Conservation (phyloP, 768 basidiomycete genomes). For the Auriculariales sp. region DNA sequence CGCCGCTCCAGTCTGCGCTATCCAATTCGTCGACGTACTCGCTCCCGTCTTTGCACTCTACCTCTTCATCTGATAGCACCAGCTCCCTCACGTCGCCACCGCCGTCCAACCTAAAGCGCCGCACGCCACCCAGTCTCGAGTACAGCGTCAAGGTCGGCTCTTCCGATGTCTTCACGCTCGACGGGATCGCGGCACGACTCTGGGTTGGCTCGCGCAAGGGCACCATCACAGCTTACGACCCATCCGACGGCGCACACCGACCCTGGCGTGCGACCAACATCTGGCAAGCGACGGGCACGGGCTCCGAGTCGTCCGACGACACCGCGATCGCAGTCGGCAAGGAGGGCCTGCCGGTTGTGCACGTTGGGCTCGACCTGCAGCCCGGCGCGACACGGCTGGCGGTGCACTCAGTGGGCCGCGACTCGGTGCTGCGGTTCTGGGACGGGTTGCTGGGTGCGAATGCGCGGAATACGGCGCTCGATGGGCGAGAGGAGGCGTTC, state of each 20-base stretch:
- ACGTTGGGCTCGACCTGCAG: neutral
- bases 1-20: slow-evolving; percentile 8
- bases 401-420: slow-evolving; percentile 63
- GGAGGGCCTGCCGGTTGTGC: slow-evolving; percentile 20
- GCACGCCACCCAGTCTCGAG: slow-evolving; percentile 39
- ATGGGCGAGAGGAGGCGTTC: slow-evolving; percentile 61
- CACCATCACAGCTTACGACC: slow-evolving; percentile 66
- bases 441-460: slow-evolving; percentile 76
- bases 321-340: slow-evolving; percentile 60
- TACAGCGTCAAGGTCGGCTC: slow-evolving; percentile 69
- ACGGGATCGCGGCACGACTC: slow-evolving; percentile 68
- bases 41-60: too few relatives aligned
- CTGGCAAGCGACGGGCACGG: slow-evolving; percentile 65
- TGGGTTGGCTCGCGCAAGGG: slow-evolving; percentile 86
- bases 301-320: slow-evolving; percentile 58
- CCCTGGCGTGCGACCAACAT: slow-evolving; percentile 83
- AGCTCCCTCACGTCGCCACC: neutral
- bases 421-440: slow-evolving; percentile 68
- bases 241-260: slow-evolving; percentile 27
- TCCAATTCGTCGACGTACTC: too few relatives aligned
- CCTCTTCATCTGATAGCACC: too few relatives aligned
- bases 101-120: neutral
- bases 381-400: slow-evolving; percentile 28
- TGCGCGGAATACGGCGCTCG: slow-evolving; percentile 74
- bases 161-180: slow-evolving; percentile 70